Evolutionary conservation across 495 filamentous ascomycete species (phyloP).

Genomic region (Daldinia decipiens): DNA sequence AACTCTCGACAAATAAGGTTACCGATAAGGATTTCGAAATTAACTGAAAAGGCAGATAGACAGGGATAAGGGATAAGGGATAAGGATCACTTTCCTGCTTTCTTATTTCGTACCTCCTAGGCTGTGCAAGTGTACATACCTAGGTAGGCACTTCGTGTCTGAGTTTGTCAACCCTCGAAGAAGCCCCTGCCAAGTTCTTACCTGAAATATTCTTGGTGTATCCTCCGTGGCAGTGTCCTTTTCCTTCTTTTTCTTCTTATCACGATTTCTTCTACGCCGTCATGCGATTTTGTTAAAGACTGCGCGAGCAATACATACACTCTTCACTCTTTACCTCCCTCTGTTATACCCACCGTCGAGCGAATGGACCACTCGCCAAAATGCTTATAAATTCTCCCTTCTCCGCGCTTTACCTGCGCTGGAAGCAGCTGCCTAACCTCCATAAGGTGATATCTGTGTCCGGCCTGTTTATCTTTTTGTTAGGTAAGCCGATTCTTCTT

Average conservation of each 20-base stretch:
- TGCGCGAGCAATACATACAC: neutral
- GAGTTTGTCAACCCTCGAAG: neutral
- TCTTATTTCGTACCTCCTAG: neutral
- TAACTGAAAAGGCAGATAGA: constrained; percentile 4
- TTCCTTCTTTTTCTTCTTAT: neutral
- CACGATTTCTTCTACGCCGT: neutral
- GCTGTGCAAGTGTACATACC: neutral
- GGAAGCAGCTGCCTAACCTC: constrained; percentile 40
- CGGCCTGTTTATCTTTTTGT: constrained; percentile 20
- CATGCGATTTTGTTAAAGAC: neutral
- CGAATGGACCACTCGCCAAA: constrained; percentile 31
- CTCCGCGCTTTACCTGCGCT: constrained; percentile 35
- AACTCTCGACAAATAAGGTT: constrained; percentile 11
- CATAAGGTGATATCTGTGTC: constrained; percentile 32
- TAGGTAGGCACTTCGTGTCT: neutral
- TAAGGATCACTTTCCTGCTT: neutral
- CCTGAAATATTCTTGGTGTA: neutral
- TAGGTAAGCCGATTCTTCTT: constrained; percentile 27
- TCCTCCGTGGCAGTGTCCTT: neutral
- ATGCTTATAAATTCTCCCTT: constrained; percentile 36
- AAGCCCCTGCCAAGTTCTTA: constrained; percentile 16
- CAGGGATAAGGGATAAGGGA: neutral
- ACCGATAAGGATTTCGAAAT: neutral
- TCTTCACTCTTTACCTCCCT: neutral
- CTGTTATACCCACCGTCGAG: constrained; percentile 13